Base-by-base conservation (phyloP, 495 filamentous ascomycete genomes). In the Penicillium atrosanguineum region DNA sequence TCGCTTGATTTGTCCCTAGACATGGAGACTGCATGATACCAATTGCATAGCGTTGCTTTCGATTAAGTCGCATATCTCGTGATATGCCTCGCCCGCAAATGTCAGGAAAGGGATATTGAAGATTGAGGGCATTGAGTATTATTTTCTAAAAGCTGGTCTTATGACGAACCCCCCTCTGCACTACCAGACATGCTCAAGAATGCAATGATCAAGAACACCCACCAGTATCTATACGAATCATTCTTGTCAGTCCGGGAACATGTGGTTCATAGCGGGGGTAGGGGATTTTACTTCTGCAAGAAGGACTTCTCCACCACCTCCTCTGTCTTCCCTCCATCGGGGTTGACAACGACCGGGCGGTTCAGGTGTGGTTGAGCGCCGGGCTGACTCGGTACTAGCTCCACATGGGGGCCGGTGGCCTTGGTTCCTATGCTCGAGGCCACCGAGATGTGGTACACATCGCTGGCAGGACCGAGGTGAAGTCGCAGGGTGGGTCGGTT, bases 151-250 rank as follows among this genome's bases (percentile, higher is more conserved):
- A 23, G 20, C 7, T 8, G 34, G 29, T n/a, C 44, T 48, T 29
- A 57, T 65, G 55, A 62, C 50, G 62, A 44, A 23, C 23, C 23
- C 46, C 61, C 62, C 43, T 69, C 74, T 25, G 67, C 75, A 9
- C 75, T 66, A 38, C 75, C 73, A 19, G 72, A 71, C 69, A 77
- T 65, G 16, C 64, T 71, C 50, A 78, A 45, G 48, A 78, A 70
- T 16, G 61, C 64, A 14, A 78, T 31, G 19, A 78, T 69, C 51
- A 73, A 57, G 44, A 76, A 68, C 38, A 76, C 65, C 75, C 75
- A 78, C 75, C 75, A 78, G 49, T 78, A 78, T 48, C 74, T 76
- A 38, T 19, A 38, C 11, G 39, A 21, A 46, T 25, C 9, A 51
- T 19, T 23, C 23, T 37, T 7, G 16, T 20, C 15, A 21, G 46